Evolutionary conservation across 805 yeast genomes (phyloP).

Genomic region (Saccharomycopsis sp.): DNA sequence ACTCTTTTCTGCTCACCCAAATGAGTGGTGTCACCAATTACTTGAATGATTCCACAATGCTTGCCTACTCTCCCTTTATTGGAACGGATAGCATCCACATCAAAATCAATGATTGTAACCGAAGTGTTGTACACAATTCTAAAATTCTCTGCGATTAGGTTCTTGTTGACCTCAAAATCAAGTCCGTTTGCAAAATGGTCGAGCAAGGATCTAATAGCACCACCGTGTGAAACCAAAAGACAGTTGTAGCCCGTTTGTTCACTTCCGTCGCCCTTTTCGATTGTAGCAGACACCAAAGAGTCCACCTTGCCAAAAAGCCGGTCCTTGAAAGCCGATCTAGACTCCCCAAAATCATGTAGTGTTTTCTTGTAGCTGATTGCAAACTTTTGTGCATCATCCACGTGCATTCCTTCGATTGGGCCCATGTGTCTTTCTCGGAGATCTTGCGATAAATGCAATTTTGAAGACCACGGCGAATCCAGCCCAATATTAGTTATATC

Average conservation of each 20-base stretch:
- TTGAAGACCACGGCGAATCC: not conserved
- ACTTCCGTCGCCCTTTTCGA: slow-evolving; percentile 23
- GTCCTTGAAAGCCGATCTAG: slow-evolving; percentile 33
- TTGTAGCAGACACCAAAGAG: slow-evolving; percentile 32
- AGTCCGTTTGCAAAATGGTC: slow-evolving; percentile 37
- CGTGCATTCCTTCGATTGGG: slow-evolving; percentile 62
- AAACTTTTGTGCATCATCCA: slow-evolving; percentile 48
- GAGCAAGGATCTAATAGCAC: slow-evolving; percentile 56
- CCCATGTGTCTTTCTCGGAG: slow-evolving; percentile 74
- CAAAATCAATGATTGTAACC: slow-evolving; percentile 51
- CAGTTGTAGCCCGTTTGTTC: slow-evolving; percentile 35
- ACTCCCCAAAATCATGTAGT: slow-evolving; percentile 63
- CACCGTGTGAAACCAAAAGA: slow-evolving; percentile 70
- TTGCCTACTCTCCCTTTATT: slow-evolving; percentile 35
- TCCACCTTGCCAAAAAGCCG: slow-evolving; percentile 44
- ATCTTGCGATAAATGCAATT: slow-evolving; percentile 25
- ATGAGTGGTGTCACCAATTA: slow-evolving; percentile 62
- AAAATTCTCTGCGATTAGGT: slow-evolving; percentile 29
- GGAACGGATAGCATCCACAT: too few species aligned
- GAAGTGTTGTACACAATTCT: slow-evolving; percentile 61
- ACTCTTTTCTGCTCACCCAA: slow-evolving; percentile 46
- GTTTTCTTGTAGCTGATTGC: slow-evolving; percentile 24
- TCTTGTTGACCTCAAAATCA: slow-evolving; percentile 26
- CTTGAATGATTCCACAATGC: slow-evolving; percentile 9
- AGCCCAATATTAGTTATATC: not conserved